phyloP scores from a whole-genome alignment of 176 grass and related monocot species.

The Elaeis guineensis region DNA sequence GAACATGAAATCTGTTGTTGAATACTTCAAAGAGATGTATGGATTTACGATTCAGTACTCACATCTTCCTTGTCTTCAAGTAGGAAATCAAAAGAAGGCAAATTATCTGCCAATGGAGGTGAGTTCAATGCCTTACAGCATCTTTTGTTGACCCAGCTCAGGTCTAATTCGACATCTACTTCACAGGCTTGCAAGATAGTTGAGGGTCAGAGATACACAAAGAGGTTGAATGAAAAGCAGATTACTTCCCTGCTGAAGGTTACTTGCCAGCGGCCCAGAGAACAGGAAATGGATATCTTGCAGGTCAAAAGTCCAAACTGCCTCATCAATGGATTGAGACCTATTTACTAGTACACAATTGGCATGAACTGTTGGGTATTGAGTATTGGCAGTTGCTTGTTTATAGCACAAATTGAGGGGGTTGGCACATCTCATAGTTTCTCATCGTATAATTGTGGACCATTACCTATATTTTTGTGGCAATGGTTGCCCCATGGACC shows the following conservation, averaged over 20 bases:
- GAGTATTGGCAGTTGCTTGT: too few relatives aligned
- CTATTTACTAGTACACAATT: too few relatives aligned
- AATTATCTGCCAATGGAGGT: slow-evolving; percentile 99
- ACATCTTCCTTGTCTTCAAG: slow-evolving; percentile 95
- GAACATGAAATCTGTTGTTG: slow-evolving; percentile 99
- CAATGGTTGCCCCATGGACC: too few relatives aligned
- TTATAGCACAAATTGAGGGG: too few relatives aligned
- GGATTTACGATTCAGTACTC: slow-evolving; percentile 89
- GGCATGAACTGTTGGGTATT: too few relatives aligned
- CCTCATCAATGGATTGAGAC: too few relatives aligned
- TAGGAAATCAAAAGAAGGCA: slow-evolving; percentile 97
- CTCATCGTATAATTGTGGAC: too few relatives aligned
- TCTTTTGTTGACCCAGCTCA: not conserved
- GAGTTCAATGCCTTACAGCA: slow-evolving; percentile 3
- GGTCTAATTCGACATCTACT: slow-evolving; percentile 2
- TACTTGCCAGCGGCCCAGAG: slow-evolving; percentile 93
- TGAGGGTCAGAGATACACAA: slow-evolving; percentile 95
- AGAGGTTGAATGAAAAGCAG: slow-evolving; percentile 98
- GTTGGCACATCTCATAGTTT: too few relatives aligned
- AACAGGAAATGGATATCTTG: slow-evolving; percentile 95
- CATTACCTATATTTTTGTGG: too few relatives aligned
- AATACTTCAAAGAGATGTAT: slow-evolving; percentile 99
- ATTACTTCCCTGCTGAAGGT: slow-evolving; percentile 96
- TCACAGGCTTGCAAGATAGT: slow-evolving; percentile 93
- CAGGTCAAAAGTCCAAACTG: slow-evolving; percentile 38